Conservation (phyloP, 73 alveolate genomes). For the Symbiodinium pilosum region DNA sequence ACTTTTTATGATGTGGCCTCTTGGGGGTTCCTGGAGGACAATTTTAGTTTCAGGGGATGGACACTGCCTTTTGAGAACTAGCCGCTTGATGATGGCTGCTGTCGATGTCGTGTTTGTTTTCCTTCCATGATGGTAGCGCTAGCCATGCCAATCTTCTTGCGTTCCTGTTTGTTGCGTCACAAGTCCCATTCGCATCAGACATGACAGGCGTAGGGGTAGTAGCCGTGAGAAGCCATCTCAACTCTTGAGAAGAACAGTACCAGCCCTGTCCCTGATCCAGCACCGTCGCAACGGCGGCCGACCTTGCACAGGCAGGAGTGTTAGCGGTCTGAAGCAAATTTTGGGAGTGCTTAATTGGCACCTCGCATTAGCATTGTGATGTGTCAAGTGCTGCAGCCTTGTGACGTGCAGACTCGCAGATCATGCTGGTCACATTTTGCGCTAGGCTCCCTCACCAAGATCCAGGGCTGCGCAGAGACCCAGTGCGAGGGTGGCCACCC, state of each 20-base stretch:
- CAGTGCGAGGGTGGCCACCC: constrained; percentile 20
- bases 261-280: background rate
- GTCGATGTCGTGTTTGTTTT: background rate
- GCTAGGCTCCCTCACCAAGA: constrained; percentile 15
- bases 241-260: background rate
- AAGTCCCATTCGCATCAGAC: too few species aligned
- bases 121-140: too few species aligned
- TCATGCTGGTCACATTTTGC: background rate
- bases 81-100: background rate
- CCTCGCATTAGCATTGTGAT: too few species aligned
- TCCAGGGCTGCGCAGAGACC: constrained; percentile 7
- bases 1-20: background rate
- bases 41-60: background rate
- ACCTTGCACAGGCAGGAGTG: background rate
- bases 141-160: too few species aligned
- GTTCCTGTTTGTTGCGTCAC: too few species aligned
- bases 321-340: background rate
- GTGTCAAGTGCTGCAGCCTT: background rate
- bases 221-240: background rate
- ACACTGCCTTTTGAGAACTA: background rate
- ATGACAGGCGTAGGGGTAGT: too few species aligned
- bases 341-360: too few species aligned
- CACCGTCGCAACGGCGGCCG: constrained; percentile 27
- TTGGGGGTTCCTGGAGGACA: background rate
- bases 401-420: background rate